Conservation (phyloP, 2,329 filamentous ascomycete species). For the Aspergillus arachidicola region DNA sequence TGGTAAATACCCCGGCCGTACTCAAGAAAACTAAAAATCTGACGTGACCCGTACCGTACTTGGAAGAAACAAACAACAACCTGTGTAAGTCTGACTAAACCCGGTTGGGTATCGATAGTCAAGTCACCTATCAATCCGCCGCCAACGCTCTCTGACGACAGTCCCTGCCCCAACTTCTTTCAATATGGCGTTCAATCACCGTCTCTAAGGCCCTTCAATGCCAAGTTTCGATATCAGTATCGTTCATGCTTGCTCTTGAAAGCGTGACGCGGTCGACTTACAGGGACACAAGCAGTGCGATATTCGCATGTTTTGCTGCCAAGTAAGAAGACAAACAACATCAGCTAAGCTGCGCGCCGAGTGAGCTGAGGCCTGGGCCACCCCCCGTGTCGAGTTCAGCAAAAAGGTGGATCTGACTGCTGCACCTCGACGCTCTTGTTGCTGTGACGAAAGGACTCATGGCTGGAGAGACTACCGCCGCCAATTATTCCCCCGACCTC, state of each 20-base stretch:
- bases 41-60: conserved; percentile 3
- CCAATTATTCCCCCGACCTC: conserved; percentile 31
- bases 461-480: conserved; percentile 31
- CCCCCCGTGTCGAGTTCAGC: background rate
- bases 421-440: background rate
- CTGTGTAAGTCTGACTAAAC: background rate
- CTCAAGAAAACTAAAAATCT: background rate
- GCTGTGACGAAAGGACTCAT: conserved; percentile 23
- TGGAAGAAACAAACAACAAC: background rate
- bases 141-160: background rate
- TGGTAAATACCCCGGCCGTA: background rate
- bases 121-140: background rate
- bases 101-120: conserved; percentile 1
- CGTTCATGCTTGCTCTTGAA: background rate
- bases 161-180: background rate
- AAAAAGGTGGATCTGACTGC: background rate
- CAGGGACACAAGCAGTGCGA: background rate
- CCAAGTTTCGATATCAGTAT: background rate
- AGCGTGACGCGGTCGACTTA: background rate
- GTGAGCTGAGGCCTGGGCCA: background rate
- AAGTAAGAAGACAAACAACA: background rate
- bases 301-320: background rate
- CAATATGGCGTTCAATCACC: background rate
- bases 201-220: background rate
- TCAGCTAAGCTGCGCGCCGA: background rate